Conservation (phyloP, 2,329 filamentous ascomycete genomes). For the Beauveria scarabaeidicola region DNA sequence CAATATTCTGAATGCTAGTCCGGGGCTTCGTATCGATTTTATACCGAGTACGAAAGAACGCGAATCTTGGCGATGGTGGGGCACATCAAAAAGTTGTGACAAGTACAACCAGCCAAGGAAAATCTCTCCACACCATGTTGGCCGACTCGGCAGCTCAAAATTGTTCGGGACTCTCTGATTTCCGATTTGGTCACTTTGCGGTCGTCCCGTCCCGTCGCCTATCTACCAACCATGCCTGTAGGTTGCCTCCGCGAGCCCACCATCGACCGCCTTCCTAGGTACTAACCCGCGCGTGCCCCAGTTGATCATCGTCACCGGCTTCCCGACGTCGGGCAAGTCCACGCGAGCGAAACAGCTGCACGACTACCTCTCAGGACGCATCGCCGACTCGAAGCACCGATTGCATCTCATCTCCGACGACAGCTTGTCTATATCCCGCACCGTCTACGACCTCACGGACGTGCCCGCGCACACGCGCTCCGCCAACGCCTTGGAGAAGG, state of each 20-base stretch:
- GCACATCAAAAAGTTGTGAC: background rate
- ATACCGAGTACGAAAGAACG: no score
- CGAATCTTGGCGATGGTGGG: background rate
- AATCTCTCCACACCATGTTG: background rate
- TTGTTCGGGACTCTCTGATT: background rate
- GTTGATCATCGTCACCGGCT: constrained; percentile 60
- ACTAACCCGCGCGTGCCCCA: constrained; percentile 22
- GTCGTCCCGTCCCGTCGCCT: no score
- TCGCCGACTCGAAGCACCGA: constrained; percentile 46
- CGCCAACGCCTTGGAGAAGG: constrained; percentile 69
- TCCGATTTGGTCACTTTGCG: background rate
- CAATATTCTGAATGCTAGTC: no score
- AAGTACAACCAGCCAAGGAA: background rate
- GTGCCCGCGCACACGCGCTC: constrained; percentile 55
- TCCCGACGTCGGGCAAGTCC: constrained; percentile 61
- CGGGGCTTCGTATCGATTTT: no score
- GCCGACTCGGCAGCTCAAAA: background rate
- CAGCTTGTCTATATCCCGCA: constrained; percentile 57
- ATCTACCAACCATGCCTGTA: background rate
- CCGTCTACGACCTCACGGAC: constrained; percentile 57
- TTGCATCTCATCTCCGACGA: constrained; percentile 70
- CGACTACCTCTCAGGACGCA: constrained; percentile 52
- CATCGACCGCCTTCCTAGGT: background rate
- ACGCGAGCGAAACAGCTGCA: constrained; percentile 58
- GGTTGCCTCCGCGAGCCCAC: background rate